Percentiles rank a stretch among this genome's conserved stretches.
Conservation (phyloP, 306 rosid species). For the Glycine soja region DNA sequence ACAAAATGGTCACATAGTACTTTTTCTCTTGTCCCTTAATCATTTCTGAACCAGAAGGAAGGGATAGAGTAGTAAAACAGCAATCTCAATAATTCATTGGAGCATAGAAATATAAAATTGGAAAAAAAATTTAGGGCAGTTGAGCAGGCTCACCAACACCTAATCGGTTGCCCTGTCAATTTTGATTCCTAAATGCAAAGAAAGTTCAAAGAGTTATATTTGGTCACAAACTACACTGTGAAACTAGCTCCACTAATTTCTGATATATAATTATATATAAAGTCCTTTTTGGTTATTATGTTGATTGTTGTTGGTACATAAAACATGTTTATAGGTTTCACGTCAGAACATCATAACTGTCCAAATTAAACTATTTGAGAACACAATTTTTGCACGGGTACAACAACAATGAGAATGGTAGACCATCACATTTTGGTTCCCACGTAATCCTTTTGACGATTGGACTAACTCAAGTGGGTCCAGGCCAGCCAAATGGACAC, state of each 20-base stretch:
- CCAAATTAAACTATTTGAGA: constrained; percentile 13
- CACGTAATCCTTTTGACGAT: constrained; percentile 37
- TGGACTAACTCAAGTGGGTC: constrained; percentile 49
- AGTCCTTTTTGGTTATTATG: constrained; percentile 33
- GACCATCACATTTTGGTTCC: constrained; percentile 44
- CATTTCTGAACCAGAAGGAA: not conserved
- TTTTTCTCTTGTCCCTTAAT: constrained; percentile 25
- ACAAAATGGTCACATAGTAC: constrained; percentile 37
- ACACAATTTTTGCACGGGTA: constrained; percentile 48
- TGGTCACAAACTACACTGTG: constrained; percentile 41
- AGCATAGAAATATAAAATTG: not conserved
- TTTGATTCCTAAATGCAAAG: constrained; percentile 47
- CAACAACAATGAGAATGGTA: constrained; percentile 47
- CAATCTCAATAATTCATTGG: constrained; percentile 8
- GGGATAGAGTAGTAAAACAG: constrained; percentile 52
- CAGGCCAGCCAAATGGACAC: not conserved
- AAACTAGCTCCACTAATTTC: constrained; percentile 57
- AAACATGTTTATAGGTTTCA: constrained; percentile 54
- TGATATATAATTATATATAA: constrained; percentile 40
- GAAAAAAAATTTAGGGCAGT: constrained; percentile 42
- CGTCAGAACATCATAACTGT: constrained; percentile 46
- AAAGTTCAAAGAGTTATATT: constrained; percentile 34
- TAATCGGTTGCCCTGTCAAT: constrained; percentile 69
- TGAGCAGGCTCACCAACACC: constrained; percentile 61
- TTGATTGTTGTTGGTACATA: not conserved